These are phyloP conservation scores for Scalesia atractyloides DNA, from an alignment of 129 eudicot species.

Conservation along the genomic window DNA sequence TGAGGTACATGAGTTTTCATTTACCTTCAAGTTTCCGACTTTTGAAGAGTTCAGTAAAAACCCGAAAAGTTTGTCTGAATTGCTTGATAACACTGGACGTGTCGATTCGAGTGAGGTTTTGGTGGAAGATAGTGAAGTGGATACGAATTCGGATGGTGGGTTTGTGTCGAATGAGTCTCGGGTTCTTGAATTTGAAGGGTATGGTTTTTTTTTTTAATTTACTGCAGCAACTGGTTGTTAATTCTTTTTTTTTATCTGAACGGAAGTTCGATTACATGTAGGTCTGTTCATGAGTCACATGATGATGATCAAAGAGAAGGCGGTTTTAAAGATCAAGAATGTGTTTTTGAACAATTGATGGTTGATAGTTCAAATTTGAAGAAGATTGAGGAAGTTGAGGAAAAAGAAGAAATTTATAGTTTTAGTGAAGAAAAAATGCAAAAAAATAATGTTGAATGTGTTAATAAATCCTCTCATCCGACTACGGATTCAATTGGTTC, in stretches of 20 bases:
- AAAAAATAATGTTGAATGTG: slow-evolving; percentile 16
- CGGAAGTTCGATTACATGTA: slow-evolving; percentile 1
- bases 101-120: slow-evolving; percentile 30
- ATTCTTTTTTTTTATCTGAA: not conserved
- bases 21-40: slow-evolving; percentile 67
- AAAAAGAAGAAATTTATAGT: slow-evolving; percentile 24
- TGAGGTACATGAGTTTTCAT: slow-evolving; percentile 40
- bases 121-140: slow-evolving; percentile 15
- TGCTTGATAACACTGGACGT: slow-evolving; percentile 7
- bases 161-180: slow-evolving; percentile 2
- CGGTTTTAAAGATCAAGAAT: slow-evolving; percentile 24
- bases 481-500: slow-evolving; percentile 13
- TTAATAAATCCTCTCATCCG: not conserved
- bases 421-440: slow-evolving; percentile 21
- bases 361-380: slow-evolving; percentile 1
- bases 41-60: slow-evolving; percentile 59
- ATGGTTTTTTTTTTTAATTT: not conserved
- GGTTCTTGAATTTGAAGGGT: slow-evolving; percentile 7
- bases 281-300: slow-evolving; percentile 15
- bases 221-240: not conserved
- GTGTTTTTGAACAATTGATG: slow-evolving; percentile 13
- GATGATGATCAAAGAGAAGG: slow-evolving; percentile 23
- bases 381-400: slow-evolving; percentile 21
- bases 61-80: slow-evolving; percentile 24
- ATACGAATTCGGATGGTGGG: slow-evolving; percentile 9